Percentiles rank a stretch among this genome's conserved stretches.
These are phyloP conservation scores for Sugiyamaella neomexicana DNA, from an alignment of 1,139 yeast genomes.

Conservation along the genomic window DNA sequence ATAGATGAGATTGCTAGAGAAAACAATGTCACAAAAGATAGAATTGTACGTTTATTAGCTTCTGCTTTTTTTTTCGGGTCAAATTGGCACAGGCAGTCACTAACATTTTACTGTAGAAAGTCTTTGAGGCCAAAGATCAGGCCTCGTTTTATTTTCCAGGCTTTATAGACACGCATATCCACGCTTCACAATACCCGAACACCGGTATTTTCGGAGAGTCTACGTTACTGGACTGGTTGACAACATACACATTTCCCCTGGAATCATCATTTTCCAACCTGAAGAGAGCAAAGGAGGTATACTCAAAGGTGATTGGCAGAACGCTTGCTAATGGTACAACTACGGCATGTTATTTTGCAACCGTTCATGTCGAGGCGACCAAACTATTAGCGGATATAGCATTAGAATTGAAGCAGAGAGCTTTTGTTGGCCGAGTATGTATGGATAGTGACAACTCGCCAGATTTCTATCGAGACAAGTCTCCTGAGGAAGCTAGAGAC, in stretches of 20 bases:
- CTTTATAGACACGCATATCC: slow-evolving; percentile 91
- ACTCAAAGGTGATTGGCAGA: slow-evolving; percentile 60
- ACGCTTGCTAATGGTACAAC: slow-evolving; percentile 84
- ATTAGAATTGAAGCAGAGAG: slow-evolving; percentile 71
- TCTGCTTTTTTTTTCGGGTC: no score
- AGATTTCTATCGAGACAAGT: slow-evolving; percentile 61
- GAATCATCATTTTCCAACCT: slow-evolving; percentile 61
- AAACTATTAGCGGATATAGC: slow-evolving; percentile 74
- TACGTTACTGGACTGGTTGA: slow-evolving; percentile 86
- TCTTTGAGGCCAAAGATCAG: slow-evolving; percentile 21
- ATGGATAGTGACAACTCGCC: slow-evolving; percentile 72
- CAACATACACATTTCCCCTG: slow-evolving; percentile 81
- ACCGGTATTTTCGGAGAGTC: slow-evolving; percentile 84
- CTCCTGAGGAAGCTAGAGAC: slow-evolving; percentile 54
- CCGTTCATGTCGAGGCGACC: slow-evolving; percentile 76
- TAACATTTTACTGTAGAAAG: slow-evolving; percentile 27
- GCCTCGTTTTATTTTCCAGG: slow-evolving; percentile 79
- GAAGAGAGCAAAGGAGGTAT: slow-evolving; percentile 58
- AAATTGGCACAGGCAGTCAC: no score
- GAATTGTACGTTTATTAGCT: slow-evolving; percentile 15
- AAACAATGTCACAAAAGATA: background rate
- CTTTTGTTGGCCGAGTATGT: slow-evolving; percentile 92
- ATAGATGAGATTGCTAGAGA: slow-evolving; percentile 11
- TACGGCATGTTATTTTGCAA: slow-evolving; percentile 87
- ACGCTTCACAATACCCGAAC: slow-evolving; percentile 97